Percentiles rank a stretch among this genome's conserved stretches.
Evolutionary conservation across 176 grass and related monocot species (phyloP).

Genomic region (Lolium rigidum): DNA sequence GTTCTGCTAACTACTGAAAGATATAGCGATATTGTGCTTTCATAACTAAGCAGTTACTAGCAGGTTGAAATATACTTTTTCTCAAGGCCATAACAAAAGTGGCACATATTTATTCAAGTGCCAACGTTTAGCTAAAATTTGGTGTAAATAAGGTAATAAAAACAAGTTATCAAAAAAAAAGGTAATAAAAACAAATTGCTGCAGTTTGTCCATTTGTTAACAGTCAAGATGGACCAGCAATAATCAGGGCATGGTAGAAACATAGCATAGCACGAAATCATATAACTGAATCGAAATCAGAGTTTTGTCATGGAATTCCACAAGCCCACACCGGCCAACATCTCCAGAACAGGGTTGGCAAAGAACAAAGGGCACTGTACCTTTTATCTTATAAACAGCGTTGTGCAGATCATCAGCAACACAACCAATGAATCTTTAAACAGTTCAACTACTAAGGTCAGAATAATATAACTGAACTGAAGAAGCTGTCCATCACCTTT

Average conservation of each 20-base stretch:
- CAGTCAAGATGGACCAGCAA: background rate
- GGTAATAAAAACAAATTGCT: background rate
- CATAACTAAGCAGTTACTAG: background rate
- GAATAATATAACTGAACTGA: background rate
- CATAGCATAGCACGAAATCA: background rate
- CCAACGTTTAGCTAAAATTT: conserved; percentile 12
- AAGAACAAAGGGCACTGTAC: background rate
- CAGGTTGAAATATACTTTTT: background rate
- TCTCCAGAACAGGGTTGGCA: background rate
- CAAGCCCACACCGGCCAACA: background rate
- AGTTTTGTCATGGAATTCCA: conserved; percentile 6
- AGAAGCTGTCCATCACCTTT: conserved; percentile 46
- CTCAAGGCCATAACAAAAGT: background rate
- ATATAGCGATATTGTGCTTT: background rate
- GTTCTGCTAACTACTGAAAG: background rate
- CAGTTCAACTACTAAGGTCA: background rate
- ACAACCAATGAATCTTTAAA: background rate
- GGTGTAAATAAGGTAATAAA: background rate
- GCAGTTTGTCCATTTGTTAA: background rate
- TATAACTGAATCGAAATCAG: conserved; percentile 18
- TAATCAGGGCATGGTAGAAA: background rate
- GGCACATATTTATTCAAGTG: conserved; percentile 1
- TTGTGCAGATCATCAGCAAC: background rate
- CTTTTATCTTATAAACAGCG: too few species aligned
- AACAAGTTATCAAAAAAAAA: too few species aligned